Conservation (phyloP, 2,329 filamentous ascomycete species). For the Monosporascus sp. region DNA sequence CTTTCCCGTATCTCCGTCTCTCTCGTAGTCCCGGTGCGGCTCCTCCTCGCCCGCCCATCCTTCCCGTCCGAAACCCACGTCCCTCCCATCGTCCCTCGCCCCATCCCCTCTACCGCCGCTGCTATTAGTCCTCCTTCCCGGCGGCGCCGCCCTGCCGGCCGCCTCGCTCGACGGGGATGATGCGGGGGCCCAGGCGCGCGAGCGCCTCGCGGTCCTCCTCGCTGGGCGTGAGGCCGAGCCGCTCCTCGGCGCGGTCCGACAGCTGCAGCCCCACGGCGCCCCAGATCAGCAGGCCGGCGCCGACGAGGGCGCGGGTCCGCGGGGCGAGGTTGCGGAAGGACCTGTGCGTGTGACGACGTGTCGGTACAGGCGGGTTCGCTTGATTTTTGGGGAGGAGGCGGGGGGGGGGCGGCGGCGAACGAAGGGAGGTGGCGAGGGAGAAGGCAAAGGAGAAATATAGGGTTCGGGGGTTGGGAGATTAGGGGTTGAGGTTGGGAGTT, state of each 20-base stretch:
- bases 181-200: conserved; percentile 54
- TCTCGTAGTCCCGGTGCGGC: background rate
- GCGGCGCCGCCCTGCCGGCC: conserved; percentile 20
- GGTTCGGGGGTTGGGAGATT: background rate
- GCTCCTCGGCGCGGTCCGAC: conserved; percentile 67
- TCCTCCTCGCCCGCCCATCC: background rate
- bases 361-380: too few relatives aligned
- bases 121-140: background rate
- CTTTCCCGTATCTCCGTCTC: background rate
- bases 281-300: conserved; percentile 71
- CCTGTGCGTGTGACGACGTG: conserved; percentile 30
- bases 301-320: conserved; percentile 66
- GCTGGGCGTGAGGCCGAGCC: conserved; percentile 65
- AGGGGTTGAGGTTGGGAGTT: background rate
- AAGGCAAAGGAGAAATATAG: background rate
- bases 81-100: too few relatives aligned
- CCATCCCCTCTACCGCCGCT: background rate
- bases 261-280: conserved; percentile 68
- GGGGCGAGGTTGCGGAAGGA: conserved; percentile 68
- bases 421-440: background rate
- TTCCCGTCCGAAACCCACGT: too few relatives aligned
- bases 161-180: conserved; percentile 53
- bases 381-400: background rate
- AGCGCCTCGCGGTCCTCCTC: conserved; percentile 68
- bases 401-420: background rate